phyloP scores from a whole-genome alignment of 192 early-diverging fungal species.

The Umbelopsis sp. region DNA sequence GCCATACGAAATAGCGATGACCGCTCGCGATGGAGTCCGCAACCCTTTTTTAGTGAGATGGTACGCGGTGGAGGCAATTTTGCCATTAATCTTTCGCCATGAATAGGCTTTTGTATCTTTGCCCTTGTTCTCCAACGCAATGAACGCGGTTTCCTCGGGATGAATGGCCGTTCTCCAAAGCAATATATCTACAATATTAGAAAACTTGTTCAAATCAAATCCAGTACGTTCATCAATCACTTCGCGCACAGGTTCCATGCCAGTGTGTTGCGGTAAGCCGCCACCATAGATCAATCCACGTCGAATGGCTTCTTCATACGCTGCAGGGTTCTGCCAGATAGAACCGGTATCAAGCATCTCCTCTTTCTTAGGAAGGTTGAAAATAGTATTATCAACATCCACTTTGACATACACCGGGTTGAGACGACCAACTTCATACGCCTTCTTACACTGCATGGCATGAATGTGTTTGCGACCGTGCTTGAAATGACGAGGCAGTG shows the following conservation, averaged over 20 bases:
- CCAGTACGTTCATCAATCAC: conserved; percentile 73
- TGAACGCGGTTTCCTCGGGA: conserved; percentile 69
- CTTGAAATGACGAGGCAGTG: conserved; percentile 70
- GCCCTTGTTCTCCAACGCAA: conserved; percentile 57
- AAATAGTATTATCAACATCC: conserved; percentile 61
- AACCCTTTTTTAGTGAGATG: conserved; percentile 66
- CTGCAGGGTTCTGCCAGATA: conserved; percentile 51
- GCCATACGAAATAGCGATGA: conserved; percentile 70
- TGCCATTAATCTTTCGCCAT: conserved; percentile 70
- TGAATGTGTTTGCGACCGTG: conserved; percentile 71
- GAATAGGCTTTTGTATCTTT: conserved; percentile 66
- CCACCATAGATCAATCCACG: conserved; percentile 21
- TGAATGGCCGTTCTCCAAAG: conserved; percentile 68
- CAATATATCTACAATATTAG: conserved; percentile 71
- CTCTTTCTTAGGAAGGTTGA: conserved; percentile 51
- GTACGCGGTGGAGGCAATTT: conserved; percentile 66
- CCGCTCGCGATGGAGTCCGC: conserved; percentile 56
- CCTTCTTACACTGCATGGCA: conserved; percentile 63
- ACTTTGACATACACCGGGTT: conserved; percentile 57
- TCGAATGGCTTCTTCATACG: conserved; percentile 37
- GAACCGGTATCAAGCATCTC: conserved; percentile 25
- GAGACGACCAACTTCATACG: conserved; percentile 66
- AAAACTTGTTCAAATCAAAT: conserved; percentile 68
- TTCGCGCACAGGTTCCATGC: conserved; percentile 63
- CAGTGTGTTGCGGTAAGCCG: conserved; percentile 69